Evolutionary conservation across 768 basidiomycete species (phyloP).

Genomic region (Austroboletus eburneus): DNA sequence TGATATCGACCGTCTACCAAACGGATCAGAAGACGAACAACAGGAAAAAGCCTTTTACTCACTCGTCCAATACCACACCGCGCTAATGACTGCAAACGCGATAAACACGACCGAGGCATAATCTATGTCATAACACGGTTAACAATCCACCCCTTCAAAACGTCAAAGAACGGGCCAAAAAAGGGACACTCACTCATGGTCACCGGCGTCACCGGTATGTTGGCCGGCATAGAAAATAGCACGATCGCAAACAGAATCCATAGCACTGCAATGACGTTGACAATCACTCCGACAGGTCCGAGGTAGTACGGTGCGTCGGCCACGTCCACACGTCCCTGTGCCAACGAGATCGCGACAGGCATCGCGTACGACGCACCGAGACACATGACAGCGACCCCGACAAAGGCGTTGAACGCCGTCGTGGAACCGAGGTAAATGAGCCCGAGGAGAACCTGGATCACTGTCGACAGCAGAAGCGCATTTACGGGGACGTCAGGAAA

Average conservation of each 20-base stretch:
- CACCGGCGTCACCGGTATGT: conserved; percentile 47
- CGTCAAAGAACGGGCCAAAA: too few relatives aligned
- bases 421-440: conserved; percentile 59
- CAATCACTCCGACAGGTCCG: conserved; percentile 40
- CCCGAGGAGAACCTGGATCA: conserved; percentile 55
- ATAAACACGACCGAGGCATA: conserved; percentile 66
- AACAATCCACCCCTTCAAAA: too few relatives aligned
- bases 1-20: conserved; percentile 39
- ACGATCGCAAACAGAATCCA: conserved; percentile 62
- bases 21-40: neutral
- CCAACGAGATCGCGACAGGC: conserved; percentile 53
- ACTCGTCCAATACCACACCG: conserved; percentile 59
- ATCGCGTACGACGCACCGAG: conserved; percentile 61
- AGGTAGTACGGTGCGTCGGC: conserved; percentile 48
- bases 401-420: conserved; percentile 65
- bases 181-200: conserved; percentile 41
- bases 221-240: conserved; percentile 65
- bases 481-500: conserved; percentile 52
- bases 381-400: conserved; percentile 64
- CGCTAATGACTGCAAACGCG: conserved; percentile 55
- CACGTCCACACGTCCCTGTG: conserved; percentile 41
- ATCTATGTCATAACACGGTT: conserved; percentile 38
- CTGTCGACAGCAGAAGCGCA: conserved; percentile 55
- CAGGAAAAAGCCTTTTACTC: conserved; percentile 17
- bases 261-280: conserved; percentile 51